Base-by-base conservation (phyloP, 2,329 filamentous ascomycete genomes). In the Nothophoma quercina region DNA sequence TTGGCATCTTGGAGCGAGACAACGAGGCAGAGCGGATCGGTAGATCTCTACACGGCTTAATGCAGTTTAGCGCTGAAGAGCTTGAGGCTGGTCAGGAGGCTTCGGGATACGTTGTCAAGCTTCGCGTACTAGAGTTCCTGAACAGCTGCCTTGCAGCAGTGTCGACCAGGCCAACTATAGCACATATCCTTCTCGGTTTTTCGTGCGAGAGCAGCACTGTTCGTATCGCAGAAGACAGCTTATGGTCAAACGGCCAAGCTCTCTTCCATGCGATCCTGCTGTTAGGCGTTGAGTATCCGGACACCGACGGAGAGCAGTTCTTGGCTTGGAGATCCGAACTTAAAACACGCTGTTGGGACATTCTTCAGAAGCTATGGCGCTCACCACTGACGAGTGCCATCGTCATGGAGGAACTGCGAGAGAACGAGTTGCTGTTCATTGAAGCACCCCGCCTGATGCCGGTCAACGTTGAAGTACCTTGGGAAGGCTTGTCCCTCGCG, bases 151-250 rank as follows among this genome's bases (percentile, higher is more conserved):
- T 99, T 2, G 83, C 84, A 46, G 86, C 88, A 26, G 88, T 88
- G 21, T 87, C 89, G 1, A 84, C 88, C 63, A 85, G 87, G 62
- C 93, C 95, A 4, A 96, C 89, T 2, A 88, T 99, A 61, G 95
- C 93, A 0, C 96, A 99, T 72, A 81, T 96, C 36, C 79, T 99
- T 2, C 85, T 99, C 5, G 95, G 95, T 0, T 97, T 99, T 72
- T 84, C 84, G 49, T 96, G 91, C 65, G 85, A 86, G 34, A 84
- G 88, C 28, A 87, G 86, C 57, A 83, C 83, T 8, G 79, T 98
- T 2, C 85, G 85, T 19, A 78, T 95, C 25, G 82, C 88, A 42
- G 77, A 85, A 1, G 83, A 86, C 22, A 84, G 91, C 39, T 76
- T 89, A 2, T 96, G 96, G 72, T 84, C 87, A 10, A 80, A 84